These are phyloP conservation scores for Daldinia grandis DNA, from an alignment of 495 filamentous ascomycete species.

Conservation along the genomic window DNA sequence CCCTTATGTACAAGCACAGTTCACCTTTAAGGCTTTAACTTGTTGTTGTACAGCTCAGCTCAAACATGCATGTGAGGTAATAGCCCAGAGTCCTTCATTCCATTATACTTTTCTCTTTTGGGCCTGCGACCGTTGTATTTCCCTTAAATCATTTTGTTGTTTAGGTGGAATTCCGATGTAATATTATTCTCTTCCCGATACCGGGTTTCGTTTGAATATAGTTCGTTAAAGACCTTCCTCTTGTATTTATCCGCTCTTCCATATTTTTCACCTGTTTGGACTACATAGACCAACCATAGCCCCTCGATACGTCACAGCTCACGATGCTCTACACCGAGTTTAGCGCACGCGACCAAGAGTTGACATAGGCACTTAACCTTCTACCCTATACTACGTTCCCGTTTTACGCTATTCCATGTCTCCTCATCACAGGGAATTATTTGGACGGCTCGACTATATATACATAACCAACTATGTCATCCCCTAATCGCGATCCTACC, in stretches of 20 bases:
- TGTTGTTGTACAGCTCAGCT: background rate
- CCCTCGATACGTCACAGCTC: slow-evolving; percentile 38
- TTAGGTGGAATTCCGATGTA: no score
- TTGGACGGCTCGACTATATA: background rate
- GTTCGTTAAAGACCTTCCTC: background rate
- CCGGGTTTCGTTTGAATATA: background rate
- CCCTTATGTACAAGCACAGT: background rate
- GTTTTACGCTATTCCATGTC: background rate
- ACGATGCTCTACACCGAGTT: slow-evolving; percentile 25
- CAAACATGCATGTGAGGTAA: background rate
- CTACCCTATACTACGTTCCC: background rate
- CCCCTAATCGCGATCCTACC: slow-evolving; percentile 43
- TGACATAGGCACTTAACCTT: slow-evolving; percentile 25
- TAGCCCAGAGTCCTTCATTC: background rate
- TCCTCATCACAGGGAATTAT: background rate
- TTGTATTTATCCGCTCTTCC: background rate
- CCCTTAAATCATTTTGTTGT: background rate
- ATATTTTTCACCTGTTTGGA: slow-evolving; percentile 18
- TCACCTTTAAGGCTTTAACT: background rate
- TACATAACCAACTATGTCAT: slow-evolving; percentile 38
- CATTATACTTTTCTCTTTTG: background rate
- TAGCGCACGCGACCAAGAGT: slow-evolving; percentile 30
- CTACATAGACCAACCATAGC: slow-evolving; percentile 13
- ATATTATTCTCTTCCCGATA: background rate
- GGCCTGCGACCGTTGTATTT: slow-evolving; percentile 5